A percentile compares a stretch with the other conserved stretches of the same genome.
Conservation (phyloP, 2,329 filamentous ascomycete genomes). For the Penicillium verrucosum region DNA sequence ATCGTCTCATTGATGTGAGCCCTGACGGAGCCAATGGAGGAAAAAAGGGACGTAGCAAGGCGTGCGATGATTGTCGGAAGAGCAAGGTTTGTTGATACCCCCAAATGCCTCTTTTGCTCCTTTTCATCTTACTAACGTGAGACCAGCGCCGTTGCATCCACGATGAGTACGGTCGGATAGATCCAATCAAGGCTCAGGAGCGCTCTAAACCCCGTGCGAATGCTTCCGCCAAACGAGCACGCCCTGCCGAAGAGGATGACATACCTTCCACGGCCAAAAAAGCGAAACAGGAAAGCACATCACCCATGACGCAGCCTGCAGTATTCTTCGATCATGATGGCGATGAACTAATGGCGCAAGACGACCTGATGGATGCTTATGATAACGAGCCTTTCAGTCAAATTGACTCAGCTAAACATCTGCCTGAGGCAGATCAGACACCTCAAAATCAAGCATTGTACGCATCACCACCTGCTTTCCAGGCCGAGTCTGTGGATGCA, state of each 20-base stretch:
- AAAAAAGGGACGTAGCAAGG: constrained; percentile 60
- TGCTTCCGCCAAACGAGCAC: constrained; percentile 54
- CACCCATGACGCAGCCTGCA: constrained; percentile 23
- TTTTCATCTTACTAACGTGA: constrained; percentile 19
- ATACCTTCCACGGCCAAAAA: constrained; percentile 28
- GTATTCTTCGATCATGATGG: constrained; percentile 21
- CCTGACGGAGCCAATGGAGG: constrained; percentile 40
- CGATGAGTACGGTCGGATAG: constrained; percentile 62
- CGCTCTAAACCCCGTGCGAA: constrained; percentile 58
- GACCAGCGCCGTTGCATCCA: constrained; percentile 63
- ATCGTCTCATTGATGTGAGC: constrained; percentile 30
- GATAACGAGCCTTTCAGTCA: constrained; percentile 11
- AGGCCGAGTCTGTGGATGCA: constrained; percentile 32
- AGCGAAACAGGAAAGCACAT: constrained; percentile 35
- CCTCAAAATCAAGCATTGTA: constrained; percentile 30
- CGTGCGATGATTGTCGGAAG: constrained; percentile 64
- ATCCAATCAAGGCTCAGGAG: constrained; percentile 62
- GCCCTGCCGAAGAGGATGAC: constrained; percentile 42
- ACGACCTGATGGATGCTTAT: constrained; percentile 12
- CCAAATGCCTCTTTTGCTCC: background rate
- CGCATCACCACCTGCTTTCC: constrained; percentile 38
- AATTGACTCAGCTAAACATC: constrained; percentile 7
- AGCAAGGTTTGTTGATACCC: constrained; percentile 56
- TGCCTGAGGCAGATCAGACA: constrained; percentile 16
- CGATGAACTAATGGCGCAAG: constrained; percentile 15